A percentile compares a stretch with the other conserved stretches of the same genome.
phyloP scores from a whole-genome alignment of 331 rosid species.

The Arachis monticola region DNA sequence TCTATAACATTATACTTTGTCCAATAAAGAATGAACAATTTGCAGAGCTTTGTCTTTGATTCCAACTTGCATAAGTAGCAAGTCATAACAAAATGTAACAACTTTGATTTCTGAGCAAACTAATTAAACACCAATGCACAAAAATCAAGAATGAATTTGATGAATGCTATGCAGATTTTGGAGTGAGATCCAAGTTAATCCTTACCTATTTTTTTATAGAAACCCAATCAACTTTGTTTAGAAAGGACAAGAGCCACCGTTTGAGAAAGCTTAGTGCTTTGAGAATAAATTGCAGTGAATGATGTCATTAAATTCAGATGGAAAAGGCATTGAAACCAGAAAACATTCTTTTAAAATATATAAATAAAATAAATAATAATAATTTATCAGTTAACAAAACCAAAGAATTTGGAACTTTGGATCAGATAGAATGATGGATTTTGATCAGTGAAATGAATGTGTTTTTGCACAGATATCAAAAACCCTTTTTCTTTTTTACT shows the following conservation, averaged over 20 bases:
- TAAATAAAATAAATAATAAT: too few species aligned
- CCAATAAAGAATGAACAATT: constrained; percentile 33
- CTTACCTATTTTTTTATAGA: constrained; percentile 46
- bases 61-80: constrained; percentile 27
- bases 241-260: constrained; percentile 55
- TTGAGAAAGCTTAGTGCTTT: constrained; percentile 45
- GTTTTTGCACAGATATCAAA: constrained; percentile 39
- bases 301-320: constrained; percentile 50
- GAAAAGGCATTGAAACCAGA: constrained; percentile 49
- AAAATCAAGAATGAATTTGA: constrained; percentile 25
- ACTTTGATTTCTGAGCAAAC: constrained; percentile 27
- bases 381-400: constrained; percentile 39
- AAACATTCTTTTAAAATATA: constrained; percentile 47
- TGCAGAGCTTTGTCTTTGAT: constrained; percentile 36
- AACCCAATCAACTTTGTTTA: constrained; percentile 28
- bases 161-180: constrained; percentile 42
- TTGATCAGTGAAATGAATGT: constrained; percentile 31
- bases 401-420: constrained; percentile 36
- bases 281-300: constrained; percentile 39
- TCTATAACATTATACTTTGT: constrained; percentile 40
- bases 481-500: constrained; percentile 3
- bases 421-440: neutral
- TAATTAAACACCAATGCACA: constrained; percentile 38
- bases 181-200: constrained; percentile 45
- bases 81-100: constrained; percentile 1